These are phyloP conservation scores for Amaranthus tricolor DNA, from an alignment of 179 eudicot genomes.

Conservation along the genomic window DNA sequence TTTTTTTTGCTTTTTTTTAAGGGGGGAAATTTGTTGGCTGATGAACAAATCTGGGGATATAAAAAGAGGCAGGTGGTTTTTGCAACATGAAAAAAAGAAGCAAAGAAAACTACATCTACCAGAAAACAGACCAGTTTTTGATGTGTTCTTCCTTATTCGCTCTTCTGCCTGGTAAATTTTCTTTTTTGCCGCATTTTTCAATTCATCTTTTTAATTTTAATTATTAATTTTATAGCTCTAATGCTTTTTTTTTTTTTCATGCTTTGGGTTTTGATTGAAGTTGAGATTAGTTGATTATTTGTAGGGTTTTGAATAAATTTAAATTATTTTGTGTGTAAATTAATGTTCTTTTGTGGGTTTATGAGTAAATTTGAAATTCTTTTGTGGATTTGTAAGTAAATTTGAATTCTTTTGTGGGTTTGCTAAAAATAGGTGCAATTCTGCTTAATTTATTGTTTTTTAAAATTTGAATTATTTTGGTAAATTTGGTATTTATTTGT, in stretches of 20 bases:
- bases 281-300: neutral
- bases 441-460: neutral
- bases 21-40: neutral
- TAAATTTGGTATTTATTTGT: neutral
- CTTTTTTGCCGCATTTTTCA: neutral
- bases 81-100: constrained; percentile 15
- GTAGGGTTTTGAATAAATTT: neutral
- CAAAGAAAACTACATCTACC: neutral
- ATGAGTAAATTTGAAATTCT: too few relatives aligned
- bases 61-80: constrained; percentile 13
- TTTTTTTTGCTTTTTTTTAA: neutral
- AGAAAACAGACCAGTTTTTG: neutral
- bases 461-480: neutral
- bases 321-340: neutral
- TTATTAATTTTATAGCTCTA: neutral
- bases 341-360: neutral
- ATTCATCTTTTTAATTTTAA: neutral
- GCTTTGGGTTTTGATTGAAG: neutral
- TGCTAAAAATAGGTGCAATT: neutral
- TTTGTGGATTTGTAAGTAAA: neutral
- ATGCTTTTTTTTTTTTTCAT: neutral
- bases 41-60: constrained; percentile 14
- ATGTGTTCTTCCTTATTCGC: neutral
- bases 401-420: neutral
- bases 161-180: neutral